phyloP scores from a whole-genome alignment of 1,139 yeast species.

The Pichia sp. region DNA sequence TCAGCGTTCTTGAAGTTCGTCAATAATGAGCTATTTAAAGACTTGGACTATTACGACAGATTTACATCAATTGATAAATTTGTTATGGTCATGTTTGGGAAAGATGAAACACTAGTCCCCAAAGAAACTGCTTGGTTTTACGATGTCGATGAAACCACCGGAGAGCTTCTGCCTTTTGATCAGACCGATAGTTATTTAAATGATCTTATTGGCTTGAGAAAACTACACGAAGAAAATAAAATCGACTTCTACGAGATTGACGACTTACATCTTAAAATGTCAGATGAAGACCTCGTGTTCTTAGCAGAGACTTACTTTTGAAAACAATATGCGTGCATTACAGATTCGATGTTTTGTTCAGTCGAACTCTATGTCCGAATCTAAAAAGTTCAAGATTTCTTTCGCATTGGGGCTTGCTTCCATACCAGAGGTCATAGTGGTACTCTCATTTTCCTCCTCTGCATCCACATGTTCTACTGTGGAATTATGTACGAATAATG shows the following conservation, averaged over 20 bases:
- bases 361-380: conserved; percentile 17
- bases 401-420: conserved; percentile 1
- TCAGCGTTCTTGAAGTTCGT: conserved; percentile 44
- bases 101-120: conserved; percentile 66
- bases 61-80: conserved; percentile 41
- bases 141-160: conserved; percentile 43
- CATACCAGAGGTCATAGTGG: conserved; percentile 1
- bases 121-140: conserved; percentile 64
- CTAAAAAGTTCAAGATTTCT: conserved; percentile 12
- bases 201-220: conserved; percentile 55
- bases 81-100: conserved; percentile 51
- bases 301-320: conserved; percentile 25
- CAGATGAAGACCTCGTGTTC: conserved; percentile 37
- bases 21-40: conserved; percentile 49
- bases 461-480: too few relatives aligned
- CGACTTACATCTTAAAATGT: conserved; percentile 63
- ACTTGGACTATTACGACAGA: conserved; percentile 33
- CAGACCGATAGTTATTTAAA: conserved; percentile 42
- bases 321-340: not conserved
- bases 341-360: not conserved
- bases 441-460: too few relatives aligned
- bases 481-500: too few relatives aligned
- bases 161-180: conserved; percentile 38
- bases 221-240: conserved; percentile 35
- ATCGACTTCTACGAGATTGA: conserved; percentile 46